Base-by-base conservation (phyloP, 2,329 filamentous ascomycete species). In the Alternaria sp. region DNA sequence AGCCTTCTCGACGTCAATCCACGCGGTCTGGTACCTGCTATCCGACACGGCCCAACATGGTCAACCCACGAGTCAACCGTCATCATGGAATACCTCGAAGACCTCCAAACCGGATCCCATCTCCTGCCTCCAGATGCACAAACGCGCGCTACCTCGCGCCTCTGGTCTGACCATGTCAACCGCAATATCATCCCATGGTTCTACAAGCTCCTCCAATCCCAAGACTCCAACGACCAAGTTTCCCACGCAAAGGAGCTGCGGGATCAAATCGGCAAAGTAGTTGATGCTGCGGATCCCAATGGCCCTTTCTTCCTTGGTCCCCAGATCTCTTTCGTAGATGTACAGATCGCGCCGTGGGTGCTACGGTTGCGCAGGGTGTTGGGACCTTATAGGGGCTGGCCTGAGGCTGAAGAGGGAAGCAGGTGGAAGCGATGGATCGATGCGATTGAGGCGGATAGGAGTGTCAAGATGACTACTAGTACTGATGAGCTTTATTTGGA, bases 41-140 rank as follows among this genome's bases (percentile, higher is more conserved):
- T 96, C 59, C 84, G 88, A 39, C 90, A 95, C 75, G 91, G 89
- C 11, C 76, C 75, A 56, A 87, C 92, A 63, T 96, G 92, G 91
- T 88, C 89, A 0, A 93, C 90, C 70, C 89, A 93, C 71, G 93
- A 96, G 74, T 94, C 91, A 69, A 87, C 87, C 1, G 89, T 96
- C 3, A 85, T 96, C 69, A 85, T 96, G 75, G 93, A 96, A 89
- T 96, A 96, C 87, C 85, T 95, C 36, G 93, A 96, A 72, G 93
- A 96, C 69, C 79, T 92, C 28, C 82, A 87, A 32, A 76, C 83
- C 26, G 86, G 87, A 1, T 80, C 84, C 5, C 78, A 87, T 7
- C 80, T 96, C 7, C 82, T 93, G 28, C 91, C 91, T 1, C 80
- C 83, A 0, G 85, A 89, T 70, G 83, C 91, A 1, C 88, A 90